phyloP scores from a whole-genome alignment of 2,329 filamentous ascomycete species.

The Clonostachys rosea region DNA sequence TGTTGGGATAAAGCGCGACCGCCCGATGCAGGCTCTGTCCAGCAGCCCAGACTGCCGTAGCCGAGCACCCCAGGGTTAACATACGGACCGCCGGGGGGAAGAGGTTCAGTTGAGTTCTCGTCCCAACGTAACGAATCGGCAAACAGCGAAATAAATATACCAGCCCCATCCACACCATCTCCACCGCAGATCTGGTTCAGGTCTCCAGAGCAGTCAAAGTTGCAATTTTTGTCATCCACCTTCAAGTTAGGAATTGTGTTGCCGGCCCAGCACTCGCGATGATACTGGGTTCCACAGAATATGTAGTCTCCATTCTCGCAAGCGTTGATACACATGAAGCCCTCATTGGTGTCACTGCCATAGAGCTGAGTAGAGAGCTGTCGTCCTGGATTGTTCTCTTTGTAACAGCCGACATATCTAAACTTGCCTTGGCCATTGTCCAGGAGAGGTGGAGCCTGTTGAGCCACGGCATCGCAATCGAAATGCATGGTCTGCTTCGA shows the following conservation, averaged over 20 bases:
- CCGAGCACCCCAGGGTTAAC: conserved; percentile 30
- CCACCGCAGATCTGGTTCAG: conserved; percentile 48
- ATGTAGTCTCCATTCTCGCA: conserved; percentile 26
- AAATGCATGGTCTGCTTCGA: conserved; percentile 50
- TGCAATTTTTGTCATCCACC: conserved; percentile 41
- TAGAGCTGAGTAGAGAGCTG: conserved; percentile 40
- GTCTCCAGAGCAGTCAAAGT: conserved; percentile 44
- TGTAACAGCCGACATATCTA: conserved; percentile 49
- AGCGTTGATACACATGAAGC: conserved; percentile 35
- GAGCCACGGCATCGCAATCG: conserved; percentile 41
- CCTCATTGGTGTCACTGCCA: conserved; percentile 32
- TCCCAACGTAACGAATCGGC: conserved; percentile 23
- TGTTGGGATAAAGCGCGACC: conserved; percentile 22
- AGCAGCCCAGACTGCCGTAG: conserved; percentile 29
- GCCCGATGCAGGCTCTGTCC: conserved; percentile 22
- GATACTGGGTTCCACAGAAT: conserved; percentile 45
- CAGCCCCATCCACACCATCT: conserved; percentile 28
- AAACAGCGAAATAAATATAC: conserved; percentile 43
- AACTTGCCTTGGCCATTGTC: conserved; percentile 39
- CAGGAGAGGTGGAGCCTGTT: conserved; percentile 45
- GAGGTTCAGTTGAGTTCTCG: conserved; percentile 14
- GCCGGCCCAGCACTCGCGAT: conserved; percentile 51
- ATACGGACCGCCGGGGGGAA: conserved; percentile 11
- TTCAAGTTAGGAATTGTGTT: conserved; percentile 35
- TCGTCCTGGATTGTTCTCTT: conserved; percentile 49